Percentiles rank a stretch among this genome's conserved stretches.
These are phyloP conservation scores for Tulasnella sp. DNA, from an alignment of 768 basidiomycete species.

Conservation along the genomic window DNA sequence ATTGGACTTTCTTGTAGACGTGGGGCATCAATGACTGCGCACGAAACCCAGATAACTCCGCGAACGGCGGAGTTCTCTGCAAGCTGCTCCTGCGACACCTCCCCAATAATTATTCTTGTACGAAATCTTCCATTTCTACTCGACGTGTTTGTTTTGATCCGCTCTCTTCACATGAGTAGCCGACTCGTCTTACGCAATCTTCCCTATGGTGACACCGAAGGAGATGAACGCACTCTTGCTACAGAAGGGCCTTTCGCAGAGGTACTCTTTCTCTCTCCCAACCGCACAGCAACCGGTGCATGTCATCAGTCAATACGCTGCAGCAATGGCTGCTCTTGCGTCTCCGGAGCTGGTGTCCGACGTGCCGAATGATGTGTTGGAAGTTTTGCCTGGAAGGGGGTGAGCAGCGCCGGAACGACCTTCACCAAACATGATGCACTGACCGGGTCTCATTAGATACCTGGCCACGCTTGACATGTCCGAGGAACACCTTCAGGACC, in stretches of 20 bases:
- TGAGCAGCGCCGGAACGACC: no score
- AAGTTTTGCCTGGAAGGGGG: background rate
- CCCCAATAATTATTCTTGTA: constrained; percentile 53
- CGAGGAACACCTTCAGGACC: background rate
- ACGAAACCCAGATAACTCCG: constrained; percentile 33
- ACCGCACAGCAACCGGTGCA: background rate
- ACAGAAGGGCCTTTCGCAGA: constrained; percentile 27
- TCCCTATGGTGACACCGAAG: constrained; percentile 63
- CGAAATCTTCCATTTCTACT: constrained; percentile 14
- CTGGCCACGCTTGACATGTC: background rate
- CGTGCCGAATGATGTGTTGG: background rate
- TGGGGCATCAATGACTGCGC: constrained; percentile 72
- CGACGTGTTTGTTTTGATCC: background rate
- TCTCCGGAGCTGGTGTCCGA: constrained; percentile 7
- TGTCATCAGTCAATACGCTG: background rate
- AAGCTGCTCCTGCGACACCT: constrained; percentile 61
- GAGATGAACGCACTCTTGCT: constrained; percentile 34
- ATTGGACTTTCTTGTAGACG: constrained; percentile 20
- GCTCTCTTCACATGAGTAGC: background rate
- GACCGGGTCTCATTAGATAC: background rate
- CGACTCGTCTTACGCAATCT: constrained; percentile 29
- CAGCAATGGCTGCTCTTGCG: background rate
- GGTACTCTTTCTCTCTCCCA: constrained; percentile 51
- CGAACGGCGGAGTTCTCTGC: constrained; percentile 65
- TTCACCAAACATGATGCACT: no score